Conservation (phyloP, 495 filamentous ascomycete genomes). For the Xylaria venustula region DNA sequence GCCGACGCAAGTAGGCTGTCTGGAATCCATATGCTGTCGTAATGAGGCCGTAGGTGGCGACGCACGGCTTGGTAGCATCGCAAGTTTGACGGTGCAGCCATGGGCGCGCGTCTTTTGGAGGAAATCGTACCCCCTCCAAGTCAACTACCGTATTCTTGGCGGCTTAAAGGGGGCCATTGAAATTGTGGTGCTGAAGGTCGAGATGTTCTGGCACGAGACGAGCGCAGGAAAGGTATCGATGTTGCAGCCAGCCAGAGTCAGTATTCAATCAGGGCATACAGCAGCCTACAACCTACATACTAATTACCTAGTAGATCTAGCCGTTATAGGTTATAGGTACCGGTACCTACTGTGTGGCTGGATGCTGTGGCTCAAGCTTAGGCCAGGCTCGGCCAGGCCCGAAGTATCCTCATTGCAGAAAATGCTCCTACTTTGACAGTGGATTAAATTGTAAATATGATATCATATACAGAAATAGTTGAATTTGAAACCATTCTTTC, state of each 20-base stretch:
- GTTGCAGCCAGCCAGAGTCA: no score
- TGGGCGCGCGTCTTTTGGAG: conserved; percentile 11
- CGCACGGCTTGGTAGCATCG: conserved; percentile 43
- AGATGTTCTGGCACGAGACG: neutral
- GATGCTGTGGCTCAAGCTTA: neutral
- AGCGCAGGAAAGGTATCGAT: neutral
- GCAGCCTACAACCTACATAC: no score
- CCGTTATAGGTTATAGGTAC: neutral
- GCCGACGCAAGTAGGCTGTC: conserved; percentile 37
- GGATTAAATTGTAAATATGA: no score
- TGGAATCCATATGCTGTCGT: conserved; percentile 44
- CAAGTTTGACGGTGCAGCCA: conserved; percentile 35
- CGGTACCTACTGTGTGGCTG: neutral
- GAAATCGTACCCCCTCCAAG: neutral
- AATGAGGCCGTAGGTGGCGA: conserved; percentile 28
- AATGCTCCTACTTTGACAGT: no score
- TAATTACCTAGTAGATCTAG: no score
- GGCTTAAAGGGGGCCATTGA: conserved; percentile 6
- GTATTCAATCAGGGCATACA: no score
- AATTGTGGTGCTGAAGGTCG: neutral
- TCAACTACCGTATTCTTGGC: conserved; percentile 4
- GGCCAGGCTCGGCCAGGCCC: no score
- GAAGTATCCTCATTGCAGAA: no score
- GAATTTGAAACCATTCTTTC: no score
- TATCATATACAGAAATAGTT: no score